phyloP scores from a whole-genome alignment of 768 basidiomycete genomes.

The Kwoniella europaea region DNA sequence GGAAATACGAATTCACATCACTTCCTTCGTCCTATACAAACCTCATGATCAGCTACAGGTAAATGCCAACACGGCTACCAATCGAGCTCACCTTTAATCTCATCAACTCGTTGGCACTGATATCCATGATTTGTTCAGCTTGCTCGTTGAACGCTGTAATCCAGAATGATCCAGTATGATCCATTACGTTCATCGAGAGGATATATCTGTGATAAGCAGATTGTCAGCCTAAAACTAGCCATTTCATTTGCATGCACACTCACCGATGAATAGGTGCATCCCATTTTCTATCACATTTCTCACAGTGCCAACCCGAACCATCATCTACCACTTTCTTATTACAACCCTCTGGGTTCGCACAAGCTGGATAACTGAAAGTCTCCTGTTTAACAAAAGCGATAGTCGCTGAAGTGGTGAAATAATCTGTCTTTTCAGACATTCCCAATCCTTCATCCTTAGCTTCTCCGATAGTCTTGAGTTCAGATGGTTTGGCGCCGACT shows the following conservation, averaged over 20 bases:
- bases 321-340: slow-evolving; percentile 84
- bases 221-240: slow-evolving; percentile 62
- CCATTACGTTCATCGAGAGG: slow-evolving; percentile 83
- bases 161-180: slow-evolving; percentile 88
- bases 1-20: slow-evolving; percentile 67
- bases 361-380: slow-evolving; percentile 85
- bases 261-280: slow-evolving; percentile 80
- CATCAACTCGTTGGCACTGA: slow-evolving; percentile 76
- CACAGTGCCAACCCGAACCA: slow-evolving; percentile 80
- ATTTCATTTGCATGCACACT: slow-evolving; percentile 45
- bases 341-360: slow-evolving; percentile 72
- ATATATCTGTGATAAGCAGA: slow-evolving; percentile 61
- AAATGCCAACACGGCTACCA: neutral
- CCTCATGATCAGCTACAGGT: no score
- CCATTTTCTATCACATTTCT: slow-evolving; percentile 81
- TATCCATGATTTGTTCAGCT: slow-evolving; percentile 75
- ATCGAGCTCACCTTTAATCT: slow-evolving; percentile 67
- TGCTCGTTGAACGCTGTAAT: slow-evolving; percentile 94
- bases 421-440: slow-evolving; percentile 75
- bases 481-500: slow-evolving; percentile 63
- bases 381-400: slow-evolving; percentile 80
- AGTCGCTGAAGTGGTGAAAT: slow-evolving; percentile 79
- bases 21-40: slow-evolving; percentile 64
- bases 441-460: slow-evolving; percentile 79
- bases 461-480: slow-evolving; percentile 74